Evolutionary conservation across 148 eudicot genomes (phyloP).

Genomic region (Fallopia convolvulus): DNA sequence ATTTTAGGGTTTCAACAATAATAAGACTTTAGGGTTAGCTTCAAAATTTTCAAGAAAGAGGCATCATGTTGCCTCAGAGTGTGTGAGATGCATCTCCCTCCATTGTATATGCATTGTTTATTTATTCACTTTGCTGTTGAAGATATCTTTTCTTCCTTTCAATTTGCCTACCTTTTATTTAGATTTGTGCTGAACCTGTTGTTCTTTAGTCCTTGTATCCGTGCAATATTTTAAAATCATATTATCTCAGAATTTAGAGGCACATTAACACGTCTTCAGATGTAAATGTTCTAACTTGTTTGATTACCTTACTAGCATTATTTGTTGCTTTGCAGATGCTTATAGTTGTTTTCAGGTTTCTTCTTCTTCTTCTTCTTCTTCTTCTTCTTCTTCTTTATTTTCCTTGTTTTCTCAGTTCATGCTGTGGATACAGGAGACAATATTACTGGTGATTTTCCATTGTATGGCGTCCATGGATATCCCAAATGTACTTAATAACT

Average conservation of each 20-base stretch:
- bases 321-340: background rate
- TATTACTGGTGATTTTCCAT: background rate
- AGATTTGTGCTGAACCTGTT: background rate
- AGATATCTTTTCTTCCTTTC: background rate
- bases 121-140: background rate
- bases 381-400: background rate
- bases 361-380: background rate
- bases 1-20: background rate
- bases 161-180: background rate
- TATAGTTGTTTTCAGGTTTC: background rate
- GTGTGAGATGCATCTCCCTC: background rate
- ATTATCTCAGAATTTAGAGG: background rate
- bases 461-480: background rate
- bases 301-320: background rate
- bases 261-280: background rate
- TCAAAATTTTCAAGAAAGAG: background rate
- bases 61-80: background rate
- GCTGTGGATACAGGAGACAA: background rate
- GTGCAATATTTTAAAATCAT: background rate
- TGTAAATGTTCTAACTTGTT: background rate
- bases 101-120: background rate
- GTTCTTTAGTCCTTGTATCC: background rate
- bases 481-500: background rate
- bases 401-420: background rate
- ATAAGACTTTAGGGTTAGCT: background rate